phyloP scores from a whole-genome alignment of 2,329 filamentous ascomycete genomes.

The Pseudogymnoascus sp. region DNA sequence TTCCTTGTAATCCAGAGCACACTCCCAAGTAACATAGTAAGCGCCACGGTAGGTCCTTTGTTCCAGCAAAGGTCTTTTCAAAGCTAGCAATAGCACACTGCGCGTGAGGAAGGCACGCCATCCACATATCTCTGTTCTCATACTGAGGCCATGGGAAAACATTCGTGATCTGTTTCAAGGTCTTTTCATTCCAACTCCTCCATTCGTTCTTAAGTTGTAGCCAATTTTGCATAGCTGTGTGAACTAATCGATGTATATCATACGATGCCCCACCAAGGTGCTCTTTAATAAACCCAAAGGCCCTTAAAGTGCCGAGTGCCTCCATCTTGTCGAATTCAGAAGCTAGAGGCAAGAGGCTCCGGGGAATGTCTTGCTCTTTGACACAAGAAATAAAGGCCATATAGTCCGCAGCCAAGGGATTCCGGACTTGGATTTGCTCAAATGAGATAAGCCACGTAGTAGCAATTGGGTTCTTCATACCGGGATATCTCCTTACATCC shows the following conservation, averaged over 20 bases:
- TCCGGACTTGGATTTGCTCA: constrained; percentile 12
- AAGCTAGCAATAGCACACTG: too few species aligned
- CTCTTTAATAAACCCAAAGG: constrained; percentile 11
- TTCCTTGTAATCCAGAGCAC: too few species aligned
- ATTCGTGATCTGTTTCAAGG: too few species aligned
- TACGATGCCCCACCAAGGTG: background rate
- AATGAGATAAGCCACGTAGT: constrained; percentile 14
- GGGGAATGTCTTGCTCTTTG: constrained; percentile 5
- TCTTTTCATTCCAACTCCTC: too few species aligned
- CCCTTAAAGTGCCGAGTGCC: constrained; percentile 6
- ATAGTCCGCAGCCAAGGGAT: constrained; percentile 10
- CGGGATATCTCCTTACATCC: constrained; percentile 7
- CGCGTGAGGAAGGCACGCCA: too few species aligned
- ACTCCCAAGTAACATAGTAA: too few species aligned
- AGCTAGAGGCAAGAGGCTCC: background rate
- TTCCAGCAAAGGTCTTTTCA: too few species aligned
- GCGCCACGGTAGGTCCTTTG: too few species aligned
- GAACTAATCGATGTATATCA: constrained; percentile 12
- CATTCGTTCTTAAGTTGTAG: too few species aligned
- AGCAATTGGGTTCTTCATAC: background rate
- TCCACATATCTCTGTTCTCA: too few species aligned
- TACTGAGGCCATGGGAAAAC: too few species aligned
- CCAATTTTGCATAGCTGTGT: too few species aligned
- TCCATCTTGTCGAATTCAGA: background rate
- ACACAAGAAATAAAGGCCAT: constrained; percentile 12